A percentile compares a stretch with the other conserved stretches of the same genome.
phyloP scores from a whole-genome alignment of 2,329 filamentous ascomycete species.

The Graphium sp. region DNA sequence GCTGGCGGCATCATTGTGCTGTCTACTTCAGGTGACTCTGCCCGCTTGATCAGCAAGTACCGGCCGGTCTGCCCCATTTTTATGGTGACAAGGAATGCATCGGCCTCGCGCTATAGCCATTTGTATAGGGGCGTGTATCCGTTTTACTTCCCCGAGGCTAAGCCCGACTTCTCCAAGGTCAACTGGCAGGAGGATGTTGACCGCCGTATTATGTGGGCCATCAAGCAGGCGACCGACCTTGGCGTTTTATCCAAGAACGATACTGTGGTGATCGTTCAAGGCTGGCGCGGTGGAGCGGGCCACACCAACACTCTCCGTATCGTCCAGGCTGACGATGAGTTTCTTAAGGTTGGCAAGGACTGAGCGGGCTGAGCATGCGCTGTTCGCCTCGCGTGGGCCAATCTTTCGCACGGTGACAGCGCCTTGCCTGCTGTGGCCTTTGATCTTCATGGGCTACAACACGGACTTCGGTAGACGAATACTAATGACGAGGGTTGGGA shows the following conservation, averaged over 20 bases:
- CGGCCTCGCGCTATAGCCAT: slow-evolving; percentile 78
- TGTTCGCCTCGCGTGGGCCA: background rate
- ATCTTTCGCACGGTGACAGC: background rate
- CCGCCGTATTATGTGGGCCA: slow-evolving; percentile 92
- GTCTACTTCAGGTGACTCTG: slow-evolving; percentile 88
- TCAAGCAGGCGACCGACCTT: slow-evolving; percentile 72
- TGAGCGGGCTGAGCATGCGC: background rate
- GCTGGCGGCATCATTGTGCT: slow-evolving; percentile 91
- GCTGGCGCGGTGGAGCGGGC: slow-evolving; percentile 83
- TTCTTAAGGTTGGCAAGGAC: slow-evolving; percentile 35
- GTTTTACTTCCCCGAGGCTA: slow-evolving; percentile 82
- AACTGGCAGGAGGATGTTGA: slow-evolving; percentile 99
- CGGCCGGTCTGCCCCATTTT: slow-evolving; percentile 97
- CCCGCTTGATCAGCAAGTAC: slow-evolving; percentile 94
- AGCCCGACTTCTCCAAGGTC: slow-evolving; percentile 83
- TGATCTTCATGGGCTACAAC: background rate
- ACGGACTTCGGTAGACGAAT: too few relatives aligned
- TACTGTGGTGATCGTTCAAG: slow-evolving; percentile 69
- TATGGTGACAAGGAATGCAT: slow-evolving; percentile 85
- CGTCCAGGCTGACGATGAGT: slow-evolving; percentile 41
- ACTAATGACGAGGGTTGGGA: too few relatives aligned
- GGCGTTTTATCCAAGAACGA: slow-evolving; percentile 57
- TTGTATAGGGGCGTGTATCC: slow-evolving; percentile 96
- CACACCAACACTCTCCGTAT: slow-evolving; percentile 71
- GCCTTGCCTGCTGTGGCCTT: background rate